These are phyloP conservation scores for Trypanosoma melophagium DNA, from an alignment of 208 protist species.

Conservation along the genomic window DNA sequence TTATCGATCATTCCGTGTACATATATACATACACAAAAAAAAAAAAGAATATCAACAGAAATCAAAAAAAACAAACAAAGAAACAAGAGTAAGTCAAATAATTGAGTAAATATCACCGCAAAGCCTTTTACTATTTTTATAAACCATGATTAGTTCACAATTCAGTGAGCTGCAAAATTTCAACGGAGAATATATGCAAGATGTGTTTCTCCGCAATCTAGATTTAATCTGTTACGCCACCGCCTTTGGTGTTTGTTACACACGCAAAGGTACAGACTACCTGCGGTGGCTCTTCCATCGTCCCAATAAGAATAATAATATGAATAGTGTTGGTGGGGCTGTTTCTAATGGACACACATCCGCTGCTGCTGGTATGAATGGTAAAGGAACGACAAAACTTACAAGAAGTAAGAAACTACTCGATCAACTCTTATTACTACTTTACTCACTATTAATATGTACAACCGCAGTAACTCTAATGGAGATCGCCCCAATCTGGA, in stretches of 20 bases:
- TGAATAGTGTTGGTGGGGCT: no score
- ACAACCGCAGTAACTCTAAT: neutral
- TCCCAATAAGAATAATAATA: neutral
- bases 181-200: neutral
- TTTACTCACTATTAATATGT: no score
- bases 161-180: neutral
- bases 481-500: constrained; percentile 34
- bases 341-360: neutral
- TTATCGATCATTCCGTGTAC: no score
- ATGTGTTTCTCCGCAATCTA: neutral
- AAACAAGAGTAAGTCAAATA: no score
- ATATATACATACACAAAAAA: no score
- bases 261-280: neutral
- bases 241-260: neutral
- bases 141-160: no score
- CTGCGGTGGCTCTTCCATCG: neutral
- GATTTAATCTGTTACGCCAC: neutral
- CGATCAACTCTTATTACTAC: no score
- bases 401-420: no score
- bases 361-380: neutral
- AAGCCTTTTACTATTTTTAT: neutral
- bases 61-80: no score
- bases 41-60: no score
- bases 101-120: no score
- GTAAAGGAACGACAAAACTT: constrained; percentile 1